Evolutionary conservation across 768 basidiomycete species (phyloP), one percentile per base, ranked within the genome.

Genomic region (Trametes coccinea): DNA sequence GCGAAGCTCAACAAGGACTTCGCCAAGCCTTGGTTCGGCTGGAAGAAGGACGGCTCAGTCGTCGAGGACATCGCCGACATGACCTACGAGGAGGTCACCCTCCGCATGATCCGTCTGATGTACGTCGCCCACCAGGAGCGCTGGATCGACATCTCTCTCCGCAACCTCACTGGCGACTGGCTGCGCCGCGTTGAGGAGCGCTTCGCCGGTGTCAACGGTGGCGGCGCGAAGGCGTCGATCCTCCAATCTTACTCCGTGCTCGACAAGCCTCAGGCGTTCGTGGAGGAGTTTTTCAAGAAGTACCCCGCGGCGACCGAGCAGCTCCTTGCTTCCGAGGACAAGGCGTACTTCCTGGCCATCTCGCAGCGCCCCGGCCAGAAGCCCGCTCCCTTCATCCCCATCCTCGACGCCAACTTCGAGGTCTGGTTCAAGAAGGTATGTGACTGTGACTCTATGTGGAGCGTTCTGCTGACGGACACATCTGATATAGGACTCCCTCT

Each of bases 341-440:
- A 89, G 53, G 93, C 93, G 0, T 99, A 88, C 78, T 98, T 99
- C 86, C 84, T 98, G 41, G 90, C 93, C 37, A 98, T 99, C 70
- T 82, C 93, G 27, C 96, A 99, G 75, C 85, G 97, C 50, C 92
- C 93, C 11, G 95, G 94, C 3, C 97, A 99, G 81, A 99, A 98
- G 77, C 97, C 97, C 1, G 96, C 89, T 6, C 97, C 97, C 0
- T 99, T 98, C 80, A 97, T 99, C 67, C 95, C 96, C 4, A 88
- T 99, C 33, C 84, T 98, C 53, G 95, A 98, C 72, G 86, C 88
- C 22, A 87, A 77, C 66, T 98, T 98, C 71, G 93, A 95, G 73
- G 95, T 98, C 53, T 99, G 97, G 97, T 98, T 99, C 80, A 98
- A 99, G 84, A 99, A 99, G 89, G 93, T 91, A 62, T 43, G 80